These are phyloP conservation scores for Cadophora gregata DNA, from an alignment of 2,329 filamentous ascomycete species.

Conservation along the genomic window DNA sequence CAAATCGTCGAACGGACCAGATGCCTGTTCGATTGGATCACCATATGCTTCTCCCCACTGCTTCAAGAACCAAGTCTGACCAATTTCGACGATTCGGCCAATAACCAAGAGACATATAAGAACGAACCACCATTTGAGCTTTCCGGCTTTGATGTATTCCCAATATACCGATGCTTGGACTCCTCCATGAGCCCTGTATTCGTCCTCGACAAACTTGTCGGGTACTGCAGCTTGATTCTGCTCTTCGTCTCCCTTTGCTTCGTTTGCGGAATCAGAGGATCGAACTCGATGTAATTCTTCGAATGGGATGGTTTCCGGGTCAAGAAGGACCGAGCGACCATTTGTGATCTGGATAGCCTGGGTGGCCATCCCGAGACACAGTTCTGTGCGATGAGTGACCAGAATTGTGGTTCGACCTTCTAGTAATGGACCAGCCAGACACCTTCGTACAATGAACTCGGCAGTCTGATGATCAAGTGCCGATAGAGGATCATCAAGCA, in stretches of 20 bases:
- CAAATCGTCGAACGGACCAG: constrained; percentile 54
- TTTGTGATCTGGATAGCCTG: constrained; percentile 75
- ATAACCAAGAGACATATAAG: constrained; percentile 67
- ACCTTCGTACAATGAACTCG: constrained; percentile 62
- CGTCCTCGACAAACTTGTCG: constrained; percentile 81
- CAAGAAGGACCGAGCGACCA: constrained; percentile 52
- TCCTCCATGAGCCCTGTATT: constrained; percentile 74
- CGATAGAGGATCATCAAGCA: constrained; percentile 65
- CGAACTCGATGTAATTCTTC: constrained; percentile 37
- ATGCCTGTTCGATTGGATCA: constrained; percentile 38
- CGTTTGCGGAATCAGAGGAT: constrained; percentile 33
- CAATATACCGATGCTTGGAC: constrained; percentile 81
- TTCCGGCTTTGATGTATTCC: constrained; percentile 84
- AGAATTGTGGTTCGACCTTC: constrained; percentile 60
- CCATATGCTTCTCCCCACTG: constrained; percentile 83
- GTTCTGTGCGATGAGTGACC: constrained; percentile 70
- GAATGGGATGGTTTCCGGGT: constrained; percentile 35
- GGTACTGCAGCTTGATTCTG: constrained; percentile 55
- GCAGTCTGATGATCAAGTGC: constrained; percentile 69
- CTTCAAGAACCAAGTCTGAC: constrained; percentile 82
- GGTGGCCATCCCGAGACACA: constrained; percentile 74
- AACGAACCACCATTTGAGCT: constrained; percentile 72
- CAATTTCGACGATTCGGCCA: constrained; percentile 69
- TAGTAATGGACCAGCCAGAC: constrained; percentile 60
- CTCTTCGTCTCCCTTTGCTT: constrained; percentile 43